A percentile compares a stretch with the other conserved stretches of the same genome.
phyloP scores from a whole-genome alignment of 306 rosid genomes.

The Ceratonia siliqua region DNA sequence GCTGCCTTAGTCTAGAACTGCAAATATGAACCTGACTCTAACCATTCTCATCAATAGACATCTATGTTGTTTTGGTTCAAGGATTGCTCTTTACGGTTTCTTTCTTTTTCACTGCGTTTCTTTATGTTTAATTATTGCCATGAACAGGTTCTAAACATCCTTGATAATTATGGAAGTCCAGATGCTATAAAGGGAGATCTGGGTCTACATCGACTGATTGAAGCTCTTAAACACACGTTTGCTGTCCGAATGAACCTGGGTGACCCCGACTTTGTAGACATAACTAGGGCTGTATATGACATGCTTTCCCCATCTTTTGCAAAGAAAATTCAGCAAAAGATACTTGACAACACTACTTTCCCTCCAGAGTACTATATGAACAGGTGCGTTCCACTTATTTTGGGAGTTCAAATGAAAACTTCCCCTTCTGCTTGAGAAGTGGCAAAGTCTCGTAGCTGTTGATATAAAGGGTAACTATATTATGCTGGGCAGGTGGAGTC shows the following conservation, averaged over 20 bases:
- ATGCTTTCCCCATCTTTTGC: constrained; percentile 88
- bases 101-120: not conserved
- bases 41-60: not conserved
- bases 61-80: not conserved
- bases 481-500: constrained; percentile 76
- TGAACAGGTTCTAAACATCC: constrained; percentile 71
- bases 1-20: not conserved
- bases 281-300: constrained; percentile 35
- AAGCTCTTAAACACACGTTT: constrained; percentile 82
- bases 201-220: constrained; percentile 79
- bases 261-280: constrained; percentile 73
- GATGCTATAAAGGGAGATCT: constrained; percentile 70
- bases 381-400: constrained; percentile 47
- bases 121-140: constrained; percentile 7
- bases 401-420: constrained; percentile 26
- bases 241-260: constrained; percentile 89
- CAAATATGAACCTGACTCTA: not conserved
- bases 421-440: constrained; percentile 17
- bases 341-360: constrained; percentile 82
- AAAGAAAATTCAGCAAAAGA: constrained; percentile 52
- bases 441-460: constrained; percentile 5
- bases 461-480: not conserved
- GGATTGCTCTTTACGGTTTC: constrained; percentile 9
- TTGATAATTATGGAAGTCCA: constrained; percentile 61
- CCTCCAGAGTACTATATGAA: constrained; percentile 77